Evolutionary conservation across 257 asterid genomes (phyloP).

Genomic region (Lycium barbarum): DNA sequence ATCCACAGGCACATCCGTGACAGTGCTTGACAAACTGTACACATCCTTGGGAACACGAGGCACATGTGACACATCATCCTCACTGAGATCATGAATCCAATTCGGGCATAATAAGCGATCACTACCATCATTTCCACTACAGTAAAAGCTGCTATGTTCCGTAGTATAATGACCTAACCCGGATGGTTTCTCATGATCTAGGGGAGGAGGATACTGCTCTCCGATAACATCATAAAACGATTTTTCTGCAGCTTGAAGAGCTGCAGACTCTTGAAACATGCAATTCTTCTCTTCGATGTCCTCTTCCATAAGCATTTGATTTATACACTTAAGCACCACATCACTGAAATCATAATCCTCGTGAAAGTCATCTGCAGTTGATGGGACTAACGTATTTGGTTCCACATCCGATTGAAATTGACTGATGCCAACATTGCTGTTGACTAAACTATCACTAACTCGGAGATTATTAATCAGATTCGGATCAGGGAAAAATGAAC

Average conservation of each 20-base stretch:
- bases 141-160: conserved; percentile 25
- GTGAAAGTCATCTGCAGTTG: conserved; percentile 38
- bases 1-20: conserved; percentile 49
- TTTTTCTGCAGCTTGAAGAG: conserved; percentile 67
- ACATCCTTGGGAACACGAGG: conserved; percentile 28
- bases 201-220: conserved; percentile 57
- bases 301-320: conserved; percentile 76
- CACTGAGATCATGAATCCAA: conserved; percentile 43
- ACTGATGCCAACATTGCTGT: background rate
- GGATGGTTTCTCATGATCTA: conserved; percentile 38
- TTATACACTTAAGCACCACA: conserved; percentile 61
- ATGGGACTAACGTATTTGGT: conserved; percentile 5
- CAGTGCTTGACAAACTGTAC: conserved; percentile 46
- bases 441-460: background rate
- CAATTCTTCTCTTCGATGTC: conserved; percentile 67
- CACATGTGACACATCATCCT: background rate
- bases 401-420: background rate
- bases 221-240: conserved; percentile 76
- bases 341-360: conserved; percentile 66
- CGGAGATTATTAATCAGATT: background rate
- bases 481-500: background rate
- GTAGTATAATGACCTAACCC: conserved; percentile 36
- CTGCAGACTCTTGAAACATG: conserved; percentile 67
- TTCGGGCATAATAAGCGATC: conserved; percentile 42
- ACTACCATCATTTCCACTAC: conserved; percentile 17